phyloP scores from a whole-genome alignment of 495 filamentous ascomycete genomes.

The Neurospora discreta region DNA sequence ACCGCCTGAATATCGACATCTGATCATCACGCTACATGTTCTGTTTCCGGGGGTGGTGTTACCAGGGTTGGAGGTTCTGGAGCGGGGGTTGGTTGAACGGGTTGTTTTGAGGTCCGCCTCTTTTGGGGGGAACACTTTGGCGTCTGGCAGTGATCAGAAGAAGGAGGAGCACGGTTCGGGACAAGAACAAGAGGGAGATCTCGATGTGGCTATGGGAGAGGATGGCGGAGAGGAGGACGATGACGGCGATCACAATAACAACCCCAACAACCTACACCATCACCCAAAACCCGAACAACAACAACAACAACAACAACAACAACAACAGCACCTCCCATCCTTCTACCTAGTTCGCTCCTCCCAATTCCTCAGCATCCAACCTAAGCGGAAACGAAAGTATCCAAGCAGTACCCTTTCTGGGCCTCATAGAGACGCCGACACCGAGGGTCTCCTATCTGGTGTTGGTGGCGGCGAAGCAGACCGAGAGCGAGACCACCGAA shows the following conservation, averaged over 20 bases:
- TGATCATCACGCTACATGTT: conserved; percentile 51
- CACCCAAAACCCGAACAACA: no score
- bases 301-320: no score
- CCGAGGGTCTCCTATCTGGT: conserved; percentile 4
- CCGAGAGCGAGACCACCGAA: background rate
- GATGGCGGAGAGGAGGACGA: background rate
- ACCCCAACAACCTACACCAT: no score
- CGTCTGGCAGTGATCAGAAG: no score
- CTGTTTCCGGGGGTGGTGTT: conserved; percentile 52
- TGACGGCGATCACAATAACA: no score
- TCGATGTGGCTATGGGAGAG: background rate
- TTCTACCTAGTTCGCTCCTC: conserved; percentile 33
- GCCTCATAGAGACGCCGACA: conserved; percentile 2
- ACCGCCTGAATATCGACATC: conserved; percentile 25
- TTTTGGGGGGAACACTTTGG: no score
- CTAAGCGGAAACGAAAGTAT: conserved; percentile 14
- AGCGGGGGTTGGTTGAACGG: conserved; percentile 53
- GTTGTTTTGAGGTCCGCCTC: conserved; percentile 4
- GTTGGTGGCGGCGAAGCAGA: background rate
- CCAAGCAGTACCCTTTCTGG: conserved; percentile 1
- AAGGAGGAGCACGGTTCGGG: no score
- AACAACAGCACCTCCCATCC: no score
- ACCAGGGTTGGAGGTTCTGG: conserved; percentile 72
- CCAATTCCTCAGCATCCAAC: conserved; percentile 5
- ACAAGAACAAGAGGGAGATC: background rate